phyloP scores from a whole-genome alignment of 129 eudicot species.

The Flaveria trinervia region DNA sequence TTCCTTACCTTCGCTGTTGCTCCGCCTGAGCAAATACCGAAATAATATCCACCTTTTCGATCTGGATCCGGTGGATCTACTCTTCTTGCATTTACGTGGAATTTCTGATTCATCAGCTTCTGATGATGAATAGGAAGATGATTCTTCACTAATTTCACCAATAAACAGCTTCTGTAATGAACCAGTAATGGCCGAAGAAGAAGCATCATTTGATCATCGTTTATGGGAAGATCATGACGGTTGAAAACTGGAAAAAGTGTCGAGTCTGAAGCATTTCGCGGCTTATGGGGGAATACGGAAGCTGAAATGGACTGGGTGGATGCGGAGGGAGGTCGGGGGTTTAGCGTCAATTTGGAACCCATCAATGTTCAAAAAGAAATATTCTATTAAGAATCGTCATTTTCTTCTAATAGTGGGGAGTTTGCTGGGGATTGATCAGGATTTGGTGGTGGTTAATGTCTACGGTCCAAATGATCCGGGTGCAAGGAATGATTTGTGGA shows the following conservation, averaged over 20 bases:
- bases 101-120: conserved; percentile 59
- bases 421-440: too few relatives aligned
- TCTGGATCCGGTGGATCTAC: conserved; percentile 62
- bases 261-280: conserved; percentile 24
- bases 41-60: conserved; percentile 57
- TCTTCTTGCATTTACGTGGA: conserved; percentile 55
- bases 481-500: too few relatives aligned
- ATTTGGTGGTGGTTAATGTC: too few relatives aligned
- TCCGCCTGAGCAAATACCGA: conserved; percentile 53
- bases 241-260: conserved; percentile 42
- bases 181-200: background rate
- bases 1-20: conserved; percentile 68
- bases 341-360: too few relatives aligned
- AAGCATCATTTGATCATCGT: background rate
- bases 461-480: too few relatives aligned
- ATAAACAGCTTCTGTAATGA: conserved; percentile 38
- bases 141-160: conserved; percentile 37
- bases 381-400: too few relatives aligned
- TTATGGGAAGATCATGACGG: conserved; percentile 28
- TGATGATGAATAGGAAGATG: conserved; percentile 62
- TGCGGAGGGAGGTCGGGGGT: too few relatives aligned
- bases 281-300: too few relatives aligned
- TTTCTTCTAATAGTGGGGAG: too few relatives aligned
- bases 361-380: too few relatives aligned
- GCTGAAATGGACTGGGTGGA: too few relatives aligned